These are phyloP conservation scores for Suillus alpinus DNA, from an alignment of 768 basidiomycete species.

Conservation along the genomic window DNA sequence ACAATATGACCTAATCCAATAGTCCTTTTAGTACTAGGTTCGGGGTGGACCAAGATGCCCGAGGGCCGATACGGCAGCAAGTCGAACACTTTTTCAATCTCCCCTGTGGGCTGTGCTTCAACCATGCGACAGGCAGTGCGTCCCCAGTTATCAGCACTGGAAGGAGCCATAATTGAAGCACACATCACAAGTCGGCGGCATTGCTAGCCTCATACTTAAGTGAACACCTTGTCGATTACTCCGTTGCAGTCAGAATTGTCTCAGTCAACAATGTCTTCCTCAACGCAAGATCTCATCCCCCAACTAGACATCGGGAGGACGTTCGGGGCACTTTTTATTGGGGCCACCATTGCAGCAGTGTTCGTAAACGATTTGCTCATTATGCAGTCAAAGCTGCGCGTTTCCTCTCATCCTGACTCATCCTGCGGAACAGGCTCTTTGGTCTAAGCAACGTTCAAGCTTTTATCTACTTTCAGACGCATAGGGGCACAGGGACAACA, in stretches of 20 bases:
- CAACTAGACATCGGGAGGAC: neutral
- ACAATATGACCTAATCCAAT: neutral
- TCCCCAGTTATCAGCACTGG: neutral
- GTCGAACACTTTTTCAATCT: too few species aligned
- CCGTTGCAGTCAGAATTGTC: too few species aligned
- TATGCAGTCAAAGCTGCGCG: neutral
- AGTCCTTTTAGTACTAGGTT: neutral
- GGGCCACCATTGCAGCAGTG: neutral
- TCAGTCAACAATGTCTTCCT: neutral
- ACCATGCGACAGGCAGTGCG: neutral
- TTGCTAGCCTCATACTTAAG: neutral
- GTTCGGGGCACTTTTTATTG: slow-evolving; percentile 1
- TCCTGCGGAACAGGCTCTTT: neutral
- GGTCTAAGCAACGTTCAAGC: neutral
- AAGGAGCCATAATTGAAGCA: neutral
- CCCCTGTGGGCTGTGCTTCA: neutral
- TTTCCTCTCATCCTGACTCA: neutral
- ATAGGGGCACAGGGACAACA: neutral
- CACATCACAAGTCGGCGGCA: neutral
- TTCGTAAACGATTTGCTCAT: neutral
- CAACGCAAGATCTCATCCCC: neutral
- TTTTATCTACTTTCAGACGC: neutral
- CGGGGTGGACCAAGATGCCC: neutral
- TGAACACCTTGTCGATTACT: neutral
- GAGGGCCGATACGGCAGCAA: too few species aligned